A percentile compares a stretch with the other conserved stretches of the same genome.
Evolutionary conservation across 208 protist genomes (phyloP).

Genomic region (Leishmania guyanensis): DNA sequence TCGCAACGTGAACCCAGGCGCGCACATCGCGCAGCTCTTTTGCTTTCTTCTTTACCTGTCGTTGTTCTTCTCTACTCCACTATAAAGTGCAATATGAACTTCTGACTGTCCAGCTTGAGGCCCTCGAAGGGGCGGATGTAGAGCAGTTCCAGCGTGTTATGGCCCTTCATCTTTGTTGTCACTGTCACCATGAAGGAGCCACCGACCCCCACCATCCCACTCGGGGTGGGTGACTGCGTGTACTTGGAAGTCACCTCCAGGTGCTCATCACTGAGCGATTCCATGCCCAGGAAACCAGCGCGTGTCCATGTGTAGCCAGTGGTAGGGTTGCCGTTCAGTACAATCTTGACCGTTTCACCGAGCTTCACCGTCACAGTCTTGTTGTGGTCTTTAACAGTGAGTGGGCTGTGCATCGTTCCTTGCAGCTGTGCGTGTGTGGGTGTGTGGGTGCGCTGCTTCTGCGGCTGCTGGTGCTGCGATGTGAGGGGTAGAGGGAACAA

Average conservation of each 20-base stretch:
- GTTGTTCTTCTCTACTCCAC: slow-evolving; percentile 12
- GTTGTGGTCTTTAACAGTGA: slow-evolving; percentile 35
- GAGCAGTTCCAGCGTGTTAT: slow-evolving; percentile 42
- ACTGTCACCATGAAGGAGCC: slow-evolving; percentile 50
- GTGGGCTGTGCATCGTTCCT: slow-evolving; percentile 4
- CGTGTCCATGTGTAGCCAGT: slow-evolving; percentile 73
- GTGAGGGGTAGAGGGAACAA: background rate
- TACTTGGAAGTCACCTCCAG: slow-evolving; percentile 27
- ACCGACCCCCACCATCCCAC: slow-evolving; percentile 40
- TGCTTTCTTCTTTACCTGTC: background rate
- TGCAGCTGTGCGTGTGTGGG: background rate
- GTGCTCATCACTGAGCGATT: slow-evolving; percentile 25
- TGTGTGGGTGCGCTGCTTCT: background rate
- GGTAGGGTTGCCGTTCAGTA: slow-evolving; percentile 64
- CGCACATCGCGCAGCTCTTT: background rate
- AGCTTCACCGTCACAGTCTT: slow-evolving; percentile 23
- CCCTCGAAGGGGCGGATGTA: slow-evolving; percentile 60
- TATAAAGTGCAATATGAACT: slow-evolving; percentile 52
- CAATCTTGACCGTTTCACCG: slow-evolving; percentile 33
- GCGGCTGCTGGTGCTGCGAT: slow-evolving; percentile 1
- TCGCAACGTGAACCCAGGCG: background rate
- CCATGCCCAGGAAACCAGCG: slow-evolving; percentile 22
- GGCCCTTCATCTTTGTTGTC: slow-evolving; percentile 32
- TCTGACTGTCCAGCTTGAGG: slow-evolving; percentile 19
- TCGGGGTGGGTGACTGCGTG: background rate